phyloP scores from a whole-genome alignment of 139 green algal genomes.

The Diplosphaera chodatii region DNA sequence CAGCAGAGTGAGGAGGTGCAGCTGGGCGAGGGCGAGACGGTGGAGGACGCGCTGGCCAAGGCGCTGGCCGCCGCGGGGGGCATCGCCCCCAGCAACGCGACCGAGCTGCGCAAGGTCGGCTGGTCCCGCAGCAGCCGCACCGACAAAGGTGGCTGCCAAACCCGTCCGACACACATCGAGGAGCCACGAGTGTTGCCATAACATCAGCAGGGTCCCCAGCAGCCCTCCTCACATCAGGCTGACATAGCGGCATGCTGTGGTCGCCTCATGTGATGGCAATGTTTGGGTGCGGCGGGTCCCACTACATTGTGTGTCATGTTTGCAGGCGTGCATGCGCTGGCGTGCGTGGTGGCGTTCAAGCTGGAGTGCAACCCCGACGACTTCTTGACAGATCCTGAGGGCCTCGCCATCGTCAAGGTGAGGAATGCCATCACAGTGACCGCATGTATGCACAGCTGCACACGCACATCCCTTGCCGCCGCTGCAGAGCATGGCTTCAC shows the following conservation, averaged over 20 bases:
- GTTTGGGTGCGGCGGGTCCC: not conserved
- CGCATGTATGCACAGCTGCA: not conserved
- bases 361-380: slow-evolving; percentile 25
- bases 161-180: no score
- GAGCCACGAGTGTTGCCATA: no score
- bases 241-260: no score
- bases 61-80: slow-evolving; percentile 43
- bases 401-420: not conserved
- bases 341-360: slow-evolving; percentile 27
- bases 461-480: no score
- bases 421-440: no score
- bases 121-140: slow-evolving; percentile 65
- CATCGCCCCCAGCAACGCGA: slow-evolving; percentile 50
- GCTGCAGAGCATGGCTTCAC: no score
- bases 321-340: not conserved
- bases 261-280: no score
- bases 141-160: slow-evolving; percentile 47
- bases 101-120: slow-evolving; percentile 38
- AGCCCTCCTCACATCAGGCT: no score
- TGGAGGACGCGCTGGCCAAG: slow-evolving; percentile 55
- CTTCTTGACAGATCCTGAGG: slow-evolving; percentile 38
- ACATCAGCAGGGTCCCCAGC: no score
- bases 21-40: not conserved
- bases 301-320: not conserved
- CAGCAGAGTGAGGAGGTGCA: slow-evolving; percentile 9